These are phyloP conservation scores for Wallacemonas collosoma DNA, from an alignment of 208 protist species.

Conservation along the genomic window DNA sequence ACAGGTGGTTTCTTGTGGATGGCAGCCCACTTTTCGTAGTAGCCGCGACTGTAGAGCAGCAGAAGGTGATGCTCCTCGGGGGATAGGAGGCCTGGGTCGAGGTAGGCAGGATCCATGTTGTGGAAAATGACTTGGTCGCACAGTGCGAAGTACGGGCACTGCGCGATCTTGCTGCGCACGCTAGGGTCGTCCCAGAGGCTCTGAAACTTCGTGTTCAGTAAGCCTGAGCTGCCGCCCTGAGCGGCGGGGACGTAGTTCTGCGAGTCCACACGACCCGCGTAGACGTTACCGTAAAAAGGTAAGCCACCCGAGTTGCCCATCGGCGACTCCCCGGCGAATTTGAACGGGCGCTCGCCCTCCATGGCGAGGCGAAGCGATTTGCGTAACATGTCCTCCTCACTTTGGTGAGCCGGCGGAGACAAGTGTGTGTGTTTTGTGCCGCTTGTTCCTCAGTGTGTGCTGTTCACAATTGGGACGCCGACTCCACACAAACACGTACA, in stretches of 20 bases:
- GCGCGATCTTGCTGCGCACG: constrained; percentile 54
- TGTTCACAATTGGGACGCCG: no score
- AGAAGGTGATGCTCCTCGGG: constrained; percentile 86
- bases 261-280: constrained; percentile 74
- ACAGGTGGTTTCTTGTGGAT: constrained; percentile 62
- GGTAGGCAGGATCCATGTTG: constrained; percentile 87
- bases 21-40: constrained; percentile 84
- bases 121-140: constrained; percentile 88
- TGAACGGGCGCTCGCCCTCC: constrained; percentile 69
- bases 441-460: background rate
- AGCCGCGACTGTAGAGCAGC: constrained; percentile 81
- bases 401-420: background rate
- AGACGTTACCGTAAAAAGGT: constrained; percentile 89
- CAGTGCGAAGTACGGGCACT: constrained; percentile 88
- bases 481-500: no score
- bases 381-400: background rate
- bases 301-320: constrained; percentile 62
- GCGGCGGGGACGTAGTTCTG: constrained; percentile 72
- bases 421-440: constrained; percentile 18
- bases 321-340: constrained; percentile 52
- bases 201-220: constrained; percentile 42
- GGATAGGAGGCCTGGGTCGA: constrained; percentile 82
- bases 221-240: constrained; percentile 52
- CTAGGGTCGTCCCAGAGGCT: constrained; percentile 73
- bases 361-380: constrained; percentile 31